These are phyloP conservation scores for Mollisiaceae sp. DNA, from an alignment of 2,329 filamentous ascomycete genomes.

Conservation along the genomic window DNA sequence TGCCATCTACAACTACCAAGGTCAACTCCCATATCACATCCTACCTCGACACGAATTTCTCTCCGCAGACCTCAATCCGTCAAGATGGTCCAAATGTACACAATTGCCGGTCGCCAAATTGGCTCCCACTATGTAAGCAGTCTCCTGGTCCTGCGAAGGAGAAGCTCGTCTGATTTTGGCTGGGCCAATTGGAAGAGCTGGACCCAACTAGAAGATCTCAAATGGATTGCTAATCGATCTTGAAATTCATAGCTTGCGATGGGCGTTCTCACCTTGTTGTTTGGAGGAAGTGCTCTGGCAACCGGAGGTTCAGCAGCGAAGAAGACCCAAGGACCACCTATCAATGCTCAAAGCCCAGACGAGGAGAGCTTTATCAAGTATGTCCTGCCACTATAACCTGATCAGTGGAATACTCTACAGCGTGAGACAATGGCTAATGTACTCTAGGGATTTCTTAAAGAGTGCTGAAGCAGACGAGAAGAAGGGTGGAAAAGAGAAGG, in stretches of 20 bases:
- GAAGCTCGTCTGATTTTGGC: constrained; percentile 28
- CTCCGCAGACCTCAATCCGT: constrained; percentile 26
- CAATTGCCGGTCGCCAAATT: constrained; percentile 42
- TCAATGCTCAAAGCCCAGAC: constrained; percentile 43
- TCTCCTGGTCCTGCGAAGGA: background rate
- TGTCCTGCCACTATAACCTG: constrained; percentile 20
- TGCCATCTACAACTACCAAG: constrained; percentile 31
- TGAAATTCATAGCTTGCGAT: constrained; percentile 40
- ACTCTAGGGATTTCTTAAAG: constrained; percentile 36
- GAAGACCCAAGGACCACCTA: constrained; percentile 41
- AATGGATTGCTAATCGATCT: constrained; percentile 28
- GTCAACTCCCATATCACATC: constrained; percentile 30
- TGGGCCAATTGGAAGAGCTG: constrained; percentile 23
- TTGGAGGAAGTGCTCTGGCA: constrained; percentile 25
- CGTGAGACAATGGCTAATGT: constrained; percentile 19
- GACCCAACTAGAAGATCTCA: background rate
- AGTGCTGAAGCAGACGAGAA: constrained; percentile 32
- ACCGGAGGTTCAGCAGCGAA: constrained; percentile 36
- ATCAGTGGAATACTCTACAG: background rate
- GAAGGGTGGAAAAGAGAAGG: constrained; percentile 25
- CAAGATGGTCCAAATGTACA: constrained; percentile 43
- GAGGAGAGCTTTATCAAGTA: constrained; percentile 46
- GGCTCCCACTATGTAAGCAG: constrained; percentile 43
- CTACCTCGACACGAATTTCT: constrained; percentile 17
- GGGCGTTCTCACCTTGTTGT: constrained; percentile 37